phyloP scores from a whole-genome alignment of 2,329 filamentous ascomycete species.

The Huntiella decipiens region DNA sequence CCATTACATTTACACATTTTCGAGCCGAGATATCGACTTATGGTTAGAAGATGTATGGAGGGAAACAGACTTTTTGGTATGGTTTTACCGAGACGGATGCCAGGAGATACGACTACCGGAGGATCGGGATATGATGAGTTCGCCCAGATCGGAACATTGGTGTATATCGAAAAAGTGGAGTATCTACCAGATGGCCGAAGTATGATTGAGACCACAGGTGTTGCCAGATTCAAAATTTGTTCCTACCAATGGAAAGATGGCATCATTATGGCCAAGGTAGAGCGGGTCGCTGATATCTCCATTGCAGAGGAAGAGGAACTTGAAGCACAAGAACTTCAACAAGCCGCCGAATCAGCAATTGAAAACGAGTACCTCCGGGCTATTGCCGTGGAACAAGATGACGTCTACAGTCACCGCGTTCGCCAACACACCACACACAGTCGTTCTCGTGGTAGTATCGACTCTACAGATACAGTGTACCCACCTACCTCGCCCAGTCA shows the following conservation, averaged over 20 bases:
- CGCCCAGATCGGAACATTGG: slow-evolving; percentile 55
- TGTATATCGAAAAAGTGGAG: slow-evolving; percentile 57
- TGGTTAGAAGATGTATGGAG: slow-evolving; percentile 63
- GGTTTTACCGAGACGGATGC: slow-evolving; percentile 44
- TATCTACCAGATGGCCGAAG: slow-evolving; percentile 64
- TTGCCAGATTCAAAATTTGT: slow-evolving; percentile 57
- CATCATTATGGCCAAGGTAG: slow-evolving; percentile 57
- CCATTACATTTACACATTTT: slow-evolving; percentile 82
- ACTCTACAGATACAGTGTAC: not conserved
- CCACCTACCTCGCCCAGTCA: not conserved
- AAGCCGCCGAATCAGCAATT: not conserved
- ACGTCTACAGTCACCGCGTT: not conserved
- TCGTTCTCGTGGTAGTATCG: not conserved
- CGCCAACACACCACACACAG: not conserved
- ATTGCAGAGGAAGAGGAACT: slow-evolving; percentile 60
- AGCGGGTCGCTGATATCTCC: slow-evolving; percentile 65
- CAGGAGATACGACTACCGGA: slow-evolving; percentile 19
- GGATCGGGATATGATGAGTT: slow-evolving; percentile 27
- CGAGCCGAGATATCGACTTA: slow-evolving; percentile 76
- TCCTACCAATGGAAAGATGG: slow-evolving; percentile 50
- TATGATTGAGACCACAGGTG: slow-evolving; percentile 56
- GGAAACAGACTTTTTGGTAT: slow-evolving; percentile 66
- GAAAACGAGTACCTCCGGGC: too few species aligned
- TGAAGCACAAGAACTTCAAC: slow-evolving; percentile 42
- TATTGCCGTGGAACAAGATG: too few species aligned